phyloP scores from a whole-genome alignment of 805 yeast genomes.

The Kluyveromyces siamensis region DNA sequence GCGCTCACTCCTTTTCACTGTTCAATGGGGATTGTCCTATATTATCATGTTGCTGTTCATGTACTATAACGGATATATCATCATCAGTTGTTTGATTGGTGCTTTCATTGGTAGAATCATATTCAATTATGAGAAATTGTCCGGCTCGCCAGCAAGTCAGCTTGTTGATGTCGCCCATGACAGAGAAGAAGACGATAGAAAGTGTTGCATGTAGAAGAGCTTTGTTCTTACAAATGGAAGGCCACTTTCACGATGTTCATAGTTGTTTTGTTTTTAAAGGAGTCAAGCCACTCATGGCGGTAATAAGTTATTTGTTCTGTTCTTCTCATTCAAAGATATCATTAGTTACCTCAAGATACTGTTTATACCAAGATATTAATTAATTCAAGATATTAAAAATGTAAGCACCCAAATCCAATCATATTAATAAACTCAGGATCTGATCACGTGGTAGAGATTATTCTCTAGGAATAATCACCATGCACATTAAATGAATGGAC shows the following conservation, averaged over 20 bases:
- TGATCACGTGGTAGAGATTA: background rate
- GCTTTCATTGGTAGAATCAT: slow-evolving; percentile 50
- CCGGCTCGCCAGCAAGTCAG: slow-evolving; percentile 11
- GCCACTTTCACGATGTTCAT: background rate
- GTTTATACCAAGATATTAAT: background rate
- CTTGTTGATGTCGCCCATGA: slow-evolving; percentile 15
- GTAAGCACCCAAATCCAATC: background rate
- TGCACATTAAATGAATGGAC: background rate
- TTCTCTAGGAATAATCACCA: background rate
- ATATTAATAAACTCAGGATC: too few relatives aligned
- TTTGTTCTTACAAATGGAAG: background rate
- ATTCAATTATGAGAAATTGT: slow-evolving; percentile 40
- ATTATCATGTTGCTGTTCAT: slow-evolving; percentile 63
- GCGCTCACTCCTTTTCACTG: slow-evolving; percentile 40
- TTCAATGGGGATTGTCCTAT: slow-evolving; percentile 58
- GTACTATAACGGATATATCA: slow-evolving; percentile 66
- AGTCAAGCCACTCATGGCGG: background rate
- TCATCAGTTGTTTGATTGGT: slow-evolving; percentile 54
- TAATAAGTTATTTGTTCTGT: too few relatives aligned
- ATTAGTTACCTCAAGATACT: too few relatives aligned
- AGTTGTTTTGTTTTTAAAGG: background rate
- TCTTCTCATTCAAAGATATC: too few relatives aligned
- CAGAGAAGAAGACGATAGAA: slow-evolving; percentile 24
- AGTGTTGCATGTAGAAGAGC: slow-evolving; percentile 25
- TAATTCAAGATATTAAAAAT: background rate